Evolutionary conservation across 1,139 yeast genomes (phyloP).

Genomic region (Cylindricascospora bacillispora): DNA sequence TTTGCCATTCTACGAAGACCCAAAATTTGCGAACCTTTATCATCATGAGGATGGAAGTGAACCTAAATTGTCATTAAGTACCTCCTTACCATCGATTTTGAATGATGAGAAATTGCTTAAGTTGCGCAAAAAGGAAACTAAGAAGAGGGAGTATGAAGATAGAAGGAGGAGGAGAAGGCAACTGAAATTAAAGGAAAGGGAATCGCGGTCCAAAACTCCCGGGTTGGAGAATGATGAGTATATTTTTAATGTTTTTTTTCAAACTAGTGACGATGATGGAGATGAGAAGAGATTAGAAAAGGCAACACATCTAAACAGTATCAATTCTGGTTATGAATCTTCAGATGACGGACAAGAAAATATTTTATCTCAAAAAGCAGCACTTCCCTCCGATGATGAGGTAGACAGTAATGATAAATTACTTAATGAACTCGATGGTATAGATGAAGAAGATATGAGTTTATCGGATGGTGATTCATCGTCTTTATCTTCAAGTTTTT

Average conservation of each 20-base stretch:
- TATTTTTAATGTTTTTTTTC: constrained; percentile 24
- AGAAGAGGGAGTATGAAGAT: constrained; percentile 27
- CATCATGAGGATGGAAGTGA: constrained; percentile 23
- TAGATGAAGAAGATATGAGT: constrained; percentile 3
- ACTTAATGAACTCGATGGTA: constrained; percentile 5
- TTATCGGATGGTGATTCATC: constrained; percentile 1
- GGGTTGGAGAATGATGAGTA: constrained; percentile 22
- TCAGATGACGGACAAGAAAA: constrained; percentile 28
- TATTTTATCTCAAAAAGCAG: constrained; percentile 26
- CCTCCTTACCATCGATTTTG: constrained; percentile 29
- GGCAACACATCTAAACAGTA: constrained; percentile 6
- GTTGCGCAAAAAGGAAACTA: constrained; percentile 19
- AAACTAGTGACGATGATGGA: constrained; percentile 23
- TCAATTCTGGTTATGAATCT: constrained; percentile 19
- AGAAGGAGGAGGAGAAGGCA: constrained; percentile 17
- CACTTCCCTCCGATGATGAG: constrained; percentile 26
- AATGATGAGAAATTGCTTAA: constrained; percentile 21
- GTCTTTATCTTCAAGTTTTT: constrained; percentile 1
- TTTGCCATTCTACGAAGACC: constrained; percentile 29
- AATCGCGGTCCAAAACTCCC: constrained; percentile 8
- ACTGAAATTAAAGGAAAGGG: constrained; percentile 12
- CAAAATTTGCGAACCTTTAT: constrained; percentile 24
- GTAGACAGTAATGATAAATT: constrained; percentile 10
- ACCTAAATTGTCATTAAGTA: constrained; percentile 22
- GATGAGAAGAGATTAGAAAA: constrained; percentile 11